phyloP scores from a whole-genome alignment of 768 basidiomycete genomes.

The Tulasnella sp. region DNA sequence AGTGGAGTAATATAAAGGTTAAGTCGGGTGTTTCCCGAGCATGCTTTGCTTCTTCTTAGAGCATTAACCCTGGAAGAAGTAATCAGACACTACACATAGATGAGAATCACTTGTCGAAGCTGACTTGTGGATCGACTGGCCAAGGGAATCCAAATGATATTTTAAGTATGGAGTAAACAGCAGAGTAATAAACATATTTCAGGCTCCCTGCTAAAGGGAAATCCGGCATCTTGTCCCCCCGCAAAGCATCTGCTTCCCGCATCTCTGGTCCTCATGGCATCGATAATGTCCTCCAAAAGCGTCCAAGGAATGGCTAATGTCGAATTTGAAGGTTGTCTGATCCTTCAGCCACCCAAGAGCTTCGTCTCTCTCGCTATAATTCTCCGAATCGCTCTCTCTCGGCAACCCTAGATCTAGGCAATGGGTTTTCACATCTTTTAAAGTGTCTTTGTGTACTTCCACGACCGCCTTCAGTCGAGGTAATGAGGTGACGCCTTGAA shows the following conservation, averaged over 20 bases:
- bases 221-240: neutral
- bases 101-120: no score
- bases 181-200: no score
- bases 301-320: neutral
- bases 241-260: neutral
- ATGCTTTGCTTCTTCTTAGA: no score
- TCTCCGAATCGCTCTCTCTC: neutral
- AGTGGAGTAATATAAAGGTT: no score
- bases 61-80: no score
- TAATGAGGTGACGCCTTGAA: neutral
- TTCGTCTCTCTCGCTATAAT: neutral
- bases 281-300: neutral
- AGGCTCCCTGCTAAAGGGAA: no score
- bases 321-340: neutral
- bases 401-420: neutral
- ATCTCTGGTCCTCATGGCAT: neutral
- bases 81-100: no score
- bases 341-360: neutral
- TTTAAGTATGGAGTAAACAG: no score
- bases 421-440: neutral
- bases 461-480: neutral
- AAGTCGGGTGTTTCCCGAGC: no score
- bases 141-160: no score
- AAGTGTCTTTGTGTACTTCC: neutral
- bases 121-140: no score